Conservation (phyloP, 2,329 filamentous ascomycete genomes). For the Blastomyces silverae region DNA sequence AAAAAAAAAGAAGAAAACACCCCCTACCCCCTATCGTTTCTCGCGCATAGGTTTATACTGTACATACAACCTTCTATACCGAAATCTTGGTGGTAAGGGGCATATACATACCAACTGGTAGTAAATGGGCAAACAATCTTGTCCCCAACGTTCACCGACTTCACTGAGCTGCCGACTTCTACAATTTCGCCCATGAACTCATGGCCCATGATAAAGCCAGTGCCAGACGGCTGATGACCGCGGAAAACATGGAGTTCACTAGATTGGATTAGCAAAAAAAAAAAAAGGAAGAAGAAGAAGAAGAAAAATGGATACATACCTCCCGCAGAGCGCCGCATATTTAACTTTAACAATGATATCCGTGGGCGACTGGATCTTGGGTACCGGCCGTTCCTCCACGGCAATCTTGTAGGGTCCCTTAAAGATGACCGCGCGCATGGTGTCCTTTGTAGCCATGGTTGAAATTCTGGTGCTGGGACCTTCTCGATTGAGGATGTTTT, state of each 20-base stretch:
- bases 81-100: neutral
- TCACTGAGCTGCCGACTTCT: slow-evolving; percentile 61
- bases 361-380: slow-evolving; percentile 60
- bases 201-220: slow-evolving; percentile 64
- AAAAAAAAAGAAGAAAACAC: neutral
- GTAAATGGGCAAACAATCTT: slow-evolving; percentile 79
- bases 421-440: slow-evolving; percentile 87
- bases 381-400: slow-evolving; percentile 72
- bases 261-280: slow-evolving; percentile 1
- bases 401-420: slow-evolving; percentile 68
- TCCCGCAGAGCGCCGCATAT: slow-evolving; percentile 80
- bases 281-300: neutral
- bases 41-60: neutral
- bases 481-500: neutral
- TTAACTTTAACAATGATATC: slow-evolving; percentile 80
- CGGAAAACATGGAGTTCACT: slow-evolving; percentile 84
- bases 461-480: neutral
- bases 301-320: slow-evolving; percentile 48
- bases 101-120: slow-evolving; percentile 55
- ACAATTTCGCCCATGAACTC: slow-evolving; percentile 76
- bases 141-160: slow-evolving; percentile 64
- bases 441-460: slow-evolving; percentile 38
- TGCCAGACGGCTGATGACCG: slow-evolving; percentile 64
- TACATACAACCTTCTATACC: too few relatives aligned
- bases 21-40: neutral